Evolutionary conservation across 768 basidiomycete genomes (phyloP).

Genomic region (Daedalea quercina): DNA sequence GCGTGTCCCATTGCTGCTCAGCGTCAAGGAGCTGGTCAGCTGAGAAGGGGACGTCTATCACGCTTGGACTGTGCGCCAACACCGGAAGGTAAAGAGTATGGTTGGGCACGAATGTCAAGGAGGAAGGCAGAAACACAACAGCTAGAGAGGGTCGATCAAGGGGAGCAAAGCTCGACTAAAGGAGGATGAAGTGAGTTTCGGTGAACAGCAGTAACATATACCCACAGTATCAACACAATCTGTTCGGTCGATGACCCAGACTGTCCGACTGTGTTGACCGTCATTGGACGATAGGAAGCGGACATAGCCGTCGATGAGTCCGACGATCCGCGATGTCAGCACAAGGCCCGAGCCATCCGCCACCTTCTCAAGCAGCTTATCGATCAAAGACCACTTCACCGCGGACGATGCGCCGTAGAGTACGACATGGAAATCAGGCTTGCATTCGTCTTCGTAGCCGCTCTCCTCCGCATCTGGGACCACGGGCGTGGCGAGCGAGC

Average conservation of each 20-base stretch:
- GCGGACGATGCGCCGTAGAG: conserved; percentile 60
- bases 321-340: conserved; percentile 13
- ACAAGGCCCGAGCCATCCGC: conserved; percentile 24
- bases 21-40: conserved; percentile 24
- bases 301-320: conserved; percentile 4
- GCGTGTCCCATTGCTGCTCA: conserved; percentile 24
- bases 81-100: conserved; percentile 58
- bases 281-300: conserved; percentile 9
- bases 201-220: conserved; percentile 19
- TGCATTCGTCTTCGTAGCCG: conserved; percentile 18
- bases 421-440: conserved; percentile 48
- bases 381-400: conserved; percentile 56
- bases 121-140: conserved; percentile 57
- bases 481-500: conserved; percentile 28
- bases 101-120: conserved; percentile 26
- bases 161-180: conserved; percentile 35
- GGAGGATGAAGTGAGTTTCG: conserved; percentile 32
- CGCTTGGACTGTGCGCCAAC: conserved; percentile 23
- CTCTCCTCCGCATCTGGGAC: conserved; percentile 22
- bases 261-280: conserved; percentile 18
- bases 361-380: conserved; percentile 51
- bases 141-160: conserved; percentile 51
- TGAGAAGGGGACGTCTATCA: conserved; percentile 14
- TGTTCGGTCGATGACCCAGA: conserved; percentile 35
- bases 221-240: conserved; percentile 31